Percentiles rank a stretch among this genome's conserved stretches.
These are phyloP conservation scores for Epicoccum sorghinum DNA, from an alignment of 2,329 filamentous ascomycete genomes.

Conservation along the genomic window DNA sequence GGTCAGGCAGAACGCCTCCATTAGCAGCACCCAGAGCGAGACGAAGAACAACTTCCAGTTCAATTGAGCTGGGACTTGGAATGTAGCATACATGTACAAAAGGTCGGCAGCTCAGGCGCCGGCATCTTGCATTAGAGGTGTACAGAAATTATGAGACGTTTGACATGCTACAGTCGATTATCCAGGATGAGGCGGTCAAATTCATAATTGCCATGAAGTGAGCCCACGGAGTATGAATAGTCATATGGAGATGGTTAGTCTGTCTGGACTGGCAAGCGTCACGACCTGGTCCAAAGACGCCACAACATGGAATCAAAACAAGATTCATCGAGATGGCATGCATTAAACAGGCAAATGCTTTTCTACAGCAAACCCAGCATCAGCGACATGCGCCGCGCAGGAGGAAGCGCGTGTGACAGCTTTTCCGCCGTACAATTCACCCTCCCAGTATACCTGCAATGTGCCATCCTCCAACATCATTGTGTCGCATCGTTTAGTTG, in stretches of 20 bases:
- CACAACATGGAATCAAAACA: too few relatives aligned
- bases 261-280: too few relatives aligned
- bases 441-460: too few relatives aligned
- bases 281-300: too few relatives aligned
- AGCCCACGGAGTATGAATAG: too few relatives aligned
- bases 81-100: constrained; percentile 24
- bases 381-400: not conserved
- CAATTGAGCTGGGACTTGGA: not conserved
- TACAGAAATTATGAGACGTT: not conserved
- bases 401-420: too few relatives aligned
- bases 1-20: constrained; percentile 56
- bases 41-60: constrained; percentile 12
- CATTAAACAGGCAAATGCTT: too few relatives aligned
- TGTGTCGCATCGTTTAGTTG: constrained; percentile 24
- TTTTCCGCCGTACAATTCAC: too few relatives aligned
- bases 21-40: not conserved
- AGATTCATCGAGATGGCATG: too few relatives aligned
- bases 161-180: not conserved
- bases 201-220: too few relatives aligned
- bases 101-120: constrained; percentile 2
- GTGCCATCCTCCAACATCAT: too few relatives aligned
- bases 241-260: too few relatives aligned
- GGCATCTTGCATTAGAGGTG: constrained; percentile 7
- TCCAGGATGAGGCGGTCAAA: not conserved
- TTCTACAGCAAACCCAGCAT: not conserved